Conservation (phyloP, 352 stramenopile genomes). For the Phytopythium oedochilum region DNA sequence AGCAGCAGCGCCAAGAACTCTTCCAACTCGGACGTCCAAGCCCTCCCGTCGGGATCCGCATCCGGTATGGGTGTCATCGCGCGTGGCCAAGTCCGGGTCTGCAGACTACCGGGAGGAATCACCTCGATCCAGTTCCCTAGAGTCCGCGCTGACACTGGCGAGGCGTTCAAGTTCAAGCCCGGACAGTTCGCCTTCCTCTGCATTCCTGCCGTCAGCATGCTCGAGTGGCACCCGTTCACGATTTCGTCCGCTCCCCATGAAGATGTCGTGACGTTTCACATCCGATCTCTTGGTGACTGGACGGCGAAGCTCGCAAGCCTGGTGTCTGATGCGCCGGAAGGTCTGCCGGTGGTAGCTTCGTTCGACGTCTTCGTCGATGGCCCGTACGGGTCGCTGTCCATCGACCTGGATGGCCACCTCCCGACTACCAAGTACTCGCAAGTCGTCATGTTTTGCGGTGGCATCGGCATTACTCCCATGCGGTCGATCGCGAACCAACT, state of each 20-base stretch:
- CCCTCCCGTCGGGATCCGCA: too few species aligned
- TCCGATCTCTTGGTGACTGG: constrained; percentile 60
- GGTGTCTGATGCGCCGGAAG: constrained; percentile 3
- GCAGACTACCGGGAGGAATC: constrained; percentile 25
- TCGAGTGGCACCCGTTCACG: constrained; percentile 89
- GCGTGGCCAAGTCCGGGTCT: constrained; percentile 22
- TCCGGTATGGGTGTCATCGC: constrained; percentile 14
- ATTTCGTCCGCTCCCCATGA: constrained; percentile 75
- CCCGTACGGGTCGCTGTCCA: constrained; percentile 37
- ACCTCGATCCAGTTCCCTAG: constrained; percentile 46
- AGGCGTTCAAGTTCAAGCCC: constrained; percentile 33
- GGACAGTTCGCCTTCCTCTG: constrained; percentile 82
- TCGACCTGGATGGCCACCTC: constrained; percentile 28
- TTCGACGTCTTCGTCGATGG: constrained; percentile 44
- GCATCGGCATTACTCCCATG: constrained; percentile 55
- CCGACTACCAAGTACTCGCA: constrained; percentile 34
- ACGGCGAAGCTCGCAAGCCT: constrained; percentile 47
- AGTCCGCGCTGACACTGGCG: constrained; percentile 28
- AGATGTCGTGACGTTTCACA: constrained; percentile 62
- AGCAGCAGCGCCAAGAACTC: too few species aligned
- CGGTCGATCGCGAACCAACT: constrained; percentile 40
- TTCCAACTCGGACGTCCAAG: too few species aligned
- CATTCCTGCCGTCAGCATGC: constrained; percentile 48
- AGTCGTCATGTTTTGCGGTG: constrained; percentile 36
- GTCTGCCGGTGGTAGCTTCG: neutral